phyloP scores from a whole-genome alignment of 2,329 filamentous ascomycete species.

The Pseudogymnoascus sp. region DNA sequence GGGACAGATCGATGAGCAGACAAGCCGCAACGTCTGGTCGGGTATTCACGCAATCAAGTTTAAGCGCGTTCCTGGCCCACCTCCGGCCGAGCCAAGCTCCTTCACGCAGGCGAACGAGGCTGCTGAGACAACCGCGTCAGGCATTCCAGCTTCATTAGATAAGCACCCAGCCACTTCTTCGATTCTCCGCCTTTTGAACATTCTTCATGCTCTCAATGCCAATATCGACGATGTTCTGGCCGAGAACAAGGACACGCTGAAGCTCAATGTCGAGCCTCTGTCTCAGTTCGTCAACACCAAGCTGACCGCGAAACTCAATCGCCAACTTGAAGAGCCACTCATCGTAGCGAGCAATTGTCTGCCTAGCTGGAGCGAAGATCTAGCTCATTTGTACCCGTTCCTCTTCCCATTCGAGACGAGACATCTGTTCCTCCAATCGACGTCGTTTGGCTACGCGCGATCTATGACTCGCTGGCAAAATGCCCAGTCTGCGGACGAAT shows the following conservation, averaged over 20 bases:
- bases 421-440: constrained; percentile 93
- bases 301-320: constrained; percentile 92
- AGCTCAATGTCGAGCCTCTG: constrained; percentile 71
- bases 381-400: constrained; percentile 90
- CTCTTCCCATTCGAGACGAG: constrained; percentile 96
- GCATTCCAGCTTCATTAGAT: constrained; percentile 69
- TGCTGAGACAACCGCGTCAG: constrained; percentile 46
- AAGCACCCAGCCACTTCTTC: constrained; percentile 79
- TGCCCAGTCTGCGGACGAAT: constrained; percentile 73
- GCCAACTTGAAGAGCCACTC: constrained; percentile 90
- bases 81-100: constrained; percentile 62
- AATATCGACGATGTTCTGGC: constrained; percentile 86
- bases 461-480: constrained; percentile 98
- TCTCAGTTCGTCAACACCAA: constrained; percentile 98
- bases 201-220: constrained; percentile 85
- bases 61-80: constrained; percentile 73
- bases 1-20: constrained; percentile 53
- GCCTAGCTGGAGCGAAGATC: constrained; percentile 90
- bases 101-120: constrained; percentile 47
- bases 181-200: constrained; percentile 80
- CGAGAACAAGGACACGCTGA: constrained; percentile 63
- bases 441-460: constrained; percentile 93
- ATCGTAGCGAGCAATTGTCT: constrained; percentile 96
- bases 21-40: constrained; percentile 78
- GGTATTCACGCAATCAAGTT: constrained; percentile 88